phyloP scores from a whole-genome alignment of 352 stramenopile species.

The Phytophthora multivora region DNA sequence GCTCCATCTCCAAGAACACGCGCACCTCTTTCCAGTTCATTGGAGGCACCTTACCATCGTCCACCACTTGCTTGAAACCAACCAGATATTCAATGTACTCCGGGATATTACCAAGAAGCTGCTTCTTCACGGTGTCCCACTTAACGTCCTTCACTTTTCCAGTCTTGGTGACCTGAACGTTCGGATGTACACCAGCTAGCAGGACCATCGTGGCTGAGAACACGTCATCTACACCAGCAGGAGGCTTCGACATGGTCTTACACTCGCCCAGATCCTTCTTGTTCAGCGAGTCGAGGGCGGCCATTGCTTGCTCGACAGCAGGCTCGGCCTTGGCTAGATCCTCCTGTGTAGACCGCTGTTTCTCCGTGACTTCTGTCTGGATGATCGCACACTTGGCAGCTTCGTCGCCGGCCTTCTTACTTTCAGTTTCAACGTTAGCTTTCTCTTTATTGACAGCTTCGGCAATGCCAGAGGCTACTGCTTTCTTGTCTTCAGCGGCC shows the following conservation, averaged over 20 bases:
- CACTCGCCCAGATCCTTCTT: conserved; percentile 97
- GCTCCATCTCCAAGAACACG: conserved; percentile 92
- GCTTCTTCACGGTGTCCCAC: conserved; percentile 96
- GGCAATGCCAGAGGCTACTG: conserved; percentile 92
- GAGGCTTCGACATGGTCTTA: conserved; percentile 97
- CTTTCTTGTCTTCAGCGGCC: conserved; percentile 96
- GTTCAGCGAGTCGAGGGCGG: conserved; percentile 95
- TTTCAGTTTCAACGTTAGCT: conserved; percentile 95
- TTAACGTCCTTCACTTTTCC: conserved; percentile 96
- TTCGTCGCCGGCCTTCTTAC: conserved; percentile 92
- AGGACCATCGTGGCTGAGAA: conserved; percentile 94
- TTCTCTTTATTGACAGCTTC: conserved; percentile 96
- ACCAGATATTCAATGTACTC: conserved; percentile 96
- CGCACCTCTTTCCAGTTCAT: conserved; percentile 95
- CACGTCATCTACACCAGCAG: conserved; percentile 94
- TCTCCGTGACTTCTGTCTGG: conserved; percentile 92
- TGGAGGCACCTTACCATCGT: conserved; percentile 91
- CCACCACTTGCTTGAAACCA: conserved; percentile 93
- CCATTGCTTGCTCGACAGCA: conserved; percentile 95
- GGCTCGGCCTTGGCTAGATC: conserved; percentile 96
- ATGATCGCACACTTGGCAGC: conserved; percentile 94
- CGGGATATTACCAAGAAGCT: conserved; percentile 94
- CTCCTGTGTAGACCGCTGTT: conserved; percentile 86
- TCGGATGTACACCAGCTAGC: conserved; percentile 94
- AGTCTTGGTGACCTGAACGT: conserved; percentile 93